These are phyloP conservation scores for Elsinoe arachidis DNA, from an alignment of 2,329 filamentous ascomycete genomes.

Conservation along the genomic window DNA sequence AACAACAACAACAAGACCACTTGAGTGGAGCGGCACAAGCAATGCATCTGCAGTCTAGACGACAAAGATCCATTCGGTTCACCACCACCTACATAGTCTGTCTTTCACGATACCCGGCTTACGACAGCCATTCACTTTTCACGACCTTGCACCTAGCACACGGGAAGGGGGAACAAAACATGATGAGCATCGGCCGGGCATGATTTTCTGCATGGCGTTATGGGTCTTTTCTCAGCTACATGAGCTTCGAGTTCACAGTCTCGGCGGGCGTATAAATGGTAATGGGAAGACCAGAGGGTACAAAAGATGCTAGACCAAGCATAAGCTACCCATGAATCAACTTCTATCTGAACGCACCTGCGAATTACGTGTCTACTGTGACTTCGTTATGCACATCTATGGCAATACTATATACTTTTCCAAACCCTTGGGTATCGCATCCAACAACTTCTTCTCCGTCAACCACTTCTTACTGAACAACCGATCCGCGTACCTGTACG, in stretches of 20 bases:
- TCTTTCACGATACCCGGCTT: conserved; percentile 10
- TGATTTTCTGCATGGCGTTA: conserved; percentile 6
- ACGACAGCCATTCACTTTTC: background rate
- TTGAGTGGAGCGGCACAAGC: background rate
- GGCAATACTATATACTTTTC: conserved; percentile 92
- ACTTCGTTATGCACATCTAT: conserved; percentile 30
- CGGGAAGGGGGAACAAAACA: conserved; percentile 1
- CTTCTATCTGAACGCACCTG: background rate
- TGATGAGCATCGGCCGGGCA: background rate
- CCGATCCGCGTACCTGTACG: conserved; percentile 92
- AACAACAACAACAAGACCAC: background rate
- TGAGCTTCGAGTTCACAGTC: background rate
- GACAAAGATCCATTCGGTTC: conserved; percentile 3
- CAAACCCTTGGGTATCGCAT: conserved; percentile 72
- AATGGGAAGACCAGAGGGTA: background rate
- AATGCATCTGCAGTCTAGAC: conserved; percentile 3
- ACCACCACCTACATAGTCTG: background rate
- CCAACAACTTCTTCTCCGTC: conserved; percentile 71
- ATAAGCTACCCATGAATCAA: background rate
- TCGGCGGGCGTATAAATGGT: background rate
- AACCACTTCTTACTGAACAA: conserved; percentile 91
- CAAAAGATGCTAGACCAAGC: background rate
- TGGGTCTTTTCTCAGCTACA: background rate
- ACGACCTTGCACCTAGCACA: conserved; percentile 7
- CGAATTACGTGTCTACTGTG: background rate